A percentile compares a stretch with the other conserved stretches of the same genome.
phyloP scores from a whole-genome alignment of 495 filamentous ascomycete species.

The Trichoderma orchidacearum region DNA sequence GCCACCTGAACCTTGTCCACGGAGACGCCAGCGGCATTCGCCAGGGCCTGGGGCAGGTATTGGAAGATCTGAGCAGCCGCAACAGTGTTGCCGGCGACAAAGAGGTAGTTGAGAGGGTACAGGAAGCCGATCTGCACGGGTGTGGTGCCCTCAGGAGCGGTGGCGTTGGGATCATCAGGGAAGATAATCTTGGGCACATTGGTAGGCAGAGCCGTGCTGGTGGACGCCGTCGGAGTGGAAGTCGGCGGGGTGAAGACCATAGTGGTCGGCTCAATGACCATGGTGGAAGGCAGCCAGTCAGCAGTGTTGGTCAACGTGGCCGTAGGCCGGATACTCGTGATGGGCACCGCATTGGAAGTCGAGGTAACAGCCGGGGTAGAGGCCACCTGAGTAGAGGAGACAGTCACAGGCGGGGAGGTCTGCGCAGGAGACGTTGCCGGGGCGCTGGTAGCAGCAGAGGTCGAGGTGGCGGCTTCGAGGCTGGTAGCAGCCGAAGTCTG shows the following conservation, averaged over 20 bases:
- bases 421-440: not conserved
- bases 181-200: constrained; percentile 61
- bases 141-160: constrained; percentile 42
- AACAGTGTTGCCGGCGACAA: constrained; percentile 54
- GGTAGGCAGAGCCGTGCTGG: constrained; percentile 38
- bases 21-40: constrained; percentile 45
- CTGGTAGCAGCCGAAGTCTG: not conserved
- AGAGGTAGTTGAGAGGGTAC: constrained; percentile 65
- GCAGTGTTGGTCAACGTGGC: constrained; percentile 24
- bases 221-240: constrained; percentile 6
- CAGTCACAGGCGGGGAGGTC: too few species aligned
- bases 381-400: not conserved
- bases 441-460: not conserved
- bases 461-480: not conserved
- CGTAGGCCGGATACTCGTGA: constrained; percentile 23
- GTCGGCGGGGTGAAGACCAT: constrained; percentile 13
- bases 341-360: not conserved
- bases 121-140: constrained; percentile 79
- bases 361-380: not conserved
- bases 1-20: constrained; percentile 46
- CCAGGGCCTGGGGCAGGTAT: constrained; percentile 61
- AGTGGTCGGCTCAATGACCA: constrained; percentile 25
- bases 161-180: constrained; percentile 26
- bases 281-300: constrained; percentile 29
- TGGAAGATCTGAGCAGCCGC: constrained; percentile 80